Conservation (phyloP, 2,329 filamentous ascomycete species). For the Scolecobasidium constrictum region DNA sequence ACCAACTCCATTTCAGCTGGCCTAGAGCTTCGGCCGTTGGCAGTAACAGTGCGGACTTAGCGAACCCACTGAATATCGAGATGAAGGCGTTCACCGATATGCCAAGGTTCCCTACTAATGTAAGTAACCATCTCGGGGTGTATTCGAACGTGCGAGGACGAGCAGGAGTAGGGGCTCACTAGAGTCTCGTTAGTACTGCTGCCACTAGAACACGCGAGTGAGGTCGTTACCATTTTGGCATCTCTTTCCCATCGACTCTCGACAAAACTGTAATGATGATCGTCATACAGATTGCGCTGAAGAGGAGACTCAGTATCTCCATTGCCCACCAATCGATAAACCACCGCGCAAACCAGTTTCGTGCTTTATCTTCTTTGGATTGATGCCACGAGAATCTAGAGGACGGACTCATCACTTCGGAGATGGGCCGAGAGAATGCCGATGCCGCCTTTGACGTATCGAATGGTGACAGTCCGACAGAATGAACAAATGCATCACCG, state of each 20-base stretch:
- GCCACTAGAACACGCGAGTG: no score
- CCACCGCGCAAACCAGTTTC: slow-evolving; percentile 9
- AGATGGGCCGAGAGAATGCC: no score
- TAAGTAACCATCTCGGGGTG: no score
- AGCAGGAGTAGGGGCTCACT: no score
- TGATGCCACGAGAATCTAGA: slow-evolving; percentile 6
- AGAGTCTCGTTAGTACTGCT: no score
- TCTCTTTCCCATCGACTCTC: slow-evolving; percentile 17
- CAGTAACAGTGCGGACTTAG: slow-evolving; percentile 18
- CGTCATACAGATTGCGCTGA: slow-evolving; percentile 22
- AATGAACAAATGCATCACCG: neutral
- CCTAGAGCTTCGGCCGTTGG: slow-evolving; percentile 21
- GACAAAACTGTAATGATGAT: slow-evolving; percentile 23
- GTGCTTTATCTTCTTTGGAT: neutral
- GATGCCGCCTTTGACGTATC: neutral
- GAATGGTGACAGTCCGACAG: neutral
- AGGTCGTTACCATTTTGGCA: slow-evolving; percentile 23
- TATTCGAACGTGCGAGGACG: no score
- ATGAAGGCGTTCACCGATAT: slow-evolving; percentile 23
- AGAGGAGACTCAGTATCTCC: slow-evolving; percentile 18
- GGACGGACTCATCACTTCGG: no score
- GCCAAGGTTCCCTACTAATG: slow-evolving; percentile 18
- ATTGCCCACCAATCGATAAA: slow-evolving; percentile 18
- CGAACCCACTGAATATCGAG: slow-evolving; percentile 18
- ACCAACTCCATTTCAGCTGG: slow-evolving; percentile 28